These are phyloP conservation scores for Apophysomyces trapeziformis DNA, from an alignment of 371 early-diverging fungal species.

Conservation along the genomic window DNA sequence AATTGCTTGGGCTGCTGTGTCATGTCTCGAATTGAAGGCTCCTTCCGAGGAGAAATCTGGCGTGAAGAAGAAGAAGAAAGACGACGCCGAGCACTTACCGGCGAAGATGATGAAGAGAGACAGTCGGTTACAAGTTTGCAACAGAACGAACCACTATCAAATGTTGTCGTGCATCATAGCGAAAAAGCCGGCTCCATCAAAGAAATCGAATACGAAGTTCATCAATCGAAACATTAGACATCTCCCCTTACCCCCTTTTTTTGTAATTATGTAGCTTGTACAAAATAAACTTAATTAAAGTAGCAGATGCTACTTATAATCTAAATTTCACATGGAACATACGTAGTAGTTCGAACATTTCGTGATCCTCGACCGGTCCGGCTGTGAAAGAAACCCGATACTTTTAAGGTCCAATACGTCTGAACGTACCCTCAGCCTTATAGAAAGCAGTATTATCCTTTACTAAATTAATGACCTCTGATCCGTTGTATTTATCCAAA, in stretches of 20 bases:
- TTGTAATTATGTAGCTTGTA: too few species aligned
- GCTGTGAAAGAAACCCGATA: too few species aligned
- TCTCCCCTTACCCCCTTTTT: too few species aligned
- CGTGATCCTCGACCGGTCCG: too few species aligned
- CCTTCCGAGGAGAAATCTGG: conserved; percentile 65
- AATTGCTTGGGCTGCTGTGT: conserved; percentile 79
- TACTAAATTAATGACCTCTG: too few species aligned
- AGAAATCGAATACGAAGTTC: not conserved
- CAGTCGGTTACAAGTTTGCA: not conserved
- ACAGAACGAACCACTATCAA: not conserved
- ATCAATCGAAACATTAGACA: not conserved
- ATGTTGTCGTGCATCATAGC: conserved; percentile 3
- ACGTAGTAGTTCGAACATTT: too few species aligned
- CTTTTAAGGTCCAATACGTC: too few species aligned
- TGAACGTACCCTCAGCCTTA: too few species aligned
- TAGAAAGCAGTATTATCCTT: too few species aligned
- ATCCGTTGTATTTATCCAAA: too few species aligned
- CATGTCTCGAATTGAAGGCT: conserved; percentile 76
- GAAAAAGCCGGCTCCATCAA: not conserved
- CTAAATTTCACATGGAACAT: not conserved
- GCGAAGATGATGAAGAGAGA: conserved; percentile 2
- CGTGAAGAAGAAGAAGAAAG: conserved; percentile 43
- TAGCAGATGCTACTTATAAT: not conserved
- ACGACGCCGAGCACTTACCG: conserved; percentile 36
- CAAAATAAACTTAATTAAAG: conserved; percentile 6